Evolutionary conservation across 371 early-diverging fungal genomes (phyloP), one percentile per base, ranked within the genome.

Genomic region (Apophysomyces sp.): DNA sequence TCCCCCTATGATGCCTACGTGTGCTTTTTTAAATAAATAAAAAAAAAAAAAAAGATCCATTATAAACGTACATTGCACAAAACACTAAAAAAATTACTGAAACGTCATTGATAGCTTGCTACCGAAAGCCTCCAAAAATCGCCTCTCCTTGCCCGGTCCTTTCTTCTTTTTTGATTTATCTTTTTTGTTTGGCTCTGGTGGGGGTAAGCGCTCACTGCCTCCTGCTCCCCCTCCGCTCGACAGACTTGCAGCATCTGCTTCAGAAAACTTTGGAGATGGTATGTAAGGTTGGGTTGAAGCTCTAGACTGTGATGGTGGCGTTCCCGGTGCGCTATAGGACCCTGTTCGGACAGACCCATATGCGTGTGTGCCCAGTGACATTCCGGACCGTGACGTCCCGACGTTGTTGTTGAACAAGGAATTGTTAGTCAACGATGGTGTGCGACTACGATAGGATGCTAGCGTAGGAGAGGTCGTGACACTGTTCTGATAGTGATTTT

Each of bases 41-140:
- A 24, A 28, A 59, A 30, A 18, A 49, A 54, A 61, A 16, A 30
- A 37, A 28, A 30, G 31, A 16, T 16, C 40, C 41, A 55, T 37
- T 16, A 44, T 41, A 57, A 51, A 44, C 49, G 49, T 44, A 56
- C 18, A 61, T 41, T 15, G 36, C 51, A 41, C 39, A 55, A 39
- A n/a, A 15, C 24, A 30, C 1, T 61, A 55, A 21, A 21, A 54
- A 37, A 16, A 61, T 59, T 40, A 67, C 53, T 67, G 60, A 40
- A 63, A 67, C 40, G 64, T 55, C 65, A 65, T 65, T 44, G 65
- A 60, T 30, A 68, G 58, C 54, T 68, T 68, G 53, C 65, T 61
- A 29, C 69, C 69, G 37, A 68, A 68, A 16, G 61, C 60, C 34
- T 58, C 61, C 49, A 67, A 28, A 37, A 62, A 62, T 12, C 34